phyloP scores from a whole-genome alignment of 2,329 filamentous ascomycete species.

The Penicillium sp. region DNA sequence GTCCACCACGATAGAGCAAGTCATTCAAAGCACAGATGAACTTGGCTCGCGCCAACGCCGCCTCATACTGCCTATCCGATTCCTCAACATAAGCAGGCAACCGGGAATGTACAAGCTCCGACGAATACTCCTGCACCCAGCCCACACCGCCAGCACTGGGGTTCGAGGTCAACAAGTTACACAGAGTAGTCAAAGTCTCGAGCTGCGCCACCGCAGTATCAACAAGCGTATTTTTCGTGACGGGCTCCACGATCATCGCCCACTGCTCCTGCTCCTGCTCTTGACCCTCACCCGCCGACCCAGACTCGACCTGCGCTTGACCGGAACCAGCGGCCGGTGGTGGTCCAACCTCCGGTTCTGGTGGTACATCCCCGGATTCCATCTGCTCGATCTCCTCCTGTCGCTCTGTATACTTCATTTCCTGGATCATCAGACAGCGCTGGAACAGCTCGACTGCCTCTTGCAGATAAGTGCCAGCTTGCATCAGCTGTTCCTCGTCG shows the following conservation, averaged over 20 bases:
- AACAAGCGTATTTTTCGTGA: slow-evolving; percentile 61
- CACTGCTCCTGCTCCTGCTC: slow-evolving; percentile 60
- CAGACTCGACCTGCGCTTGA: slow-evolving; percentile 16
- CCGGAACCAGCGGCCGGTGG: background rate
- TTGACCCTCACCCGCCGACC: slow-evolving; percentile 27
- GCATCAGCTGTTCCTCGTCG: slow-evolving; percentile 39
- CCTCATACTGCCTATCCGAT: slow-evolving; percentile 48
- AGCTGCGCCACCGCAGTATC: slow-evolving; percentile 66
- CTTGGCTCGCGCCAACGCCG: slow-evolving; percentile 53
- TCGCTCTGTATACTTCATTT: slow-evolving; percentile 47
- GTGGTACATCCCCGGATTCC: slow-evolving; percentile 26
- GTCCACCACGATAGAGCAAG: slow-evolving; percentile 52
- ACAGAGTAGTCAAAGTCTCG: slow-evolving; percentile 52
- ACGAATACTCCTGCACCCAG: slow-evolving; percentile 57
- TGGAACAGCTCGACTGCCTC: slow-evolving; percentile 61
- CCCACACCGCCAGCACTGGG: slow-evolving; percentile 44
- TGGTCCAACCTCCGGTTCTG: slow-evolving; percentile 7
- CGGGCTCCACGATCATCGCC: slow-evolving; percentile 63
- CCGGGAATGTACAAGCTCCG: slow-evolving; percentile 51
- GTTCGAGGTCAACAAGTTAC: slow-evolving; percentile 47
- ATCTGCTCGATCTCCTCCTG: slow-evolving; percentile 44
- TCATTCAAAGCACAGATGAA: slow-evolving; percentile 57
- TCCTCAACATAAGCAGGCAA: slow-evolving; percentile 52
- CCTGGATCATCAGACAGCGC: slow-evolving; percentile 53
- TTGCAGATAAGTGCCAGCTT: slow-evolving; percentile 54